Base-by-base conservation (phyloP, 2,329 filamentous ascomycete genomes). In the Sarocladium oryzae region DNA sequence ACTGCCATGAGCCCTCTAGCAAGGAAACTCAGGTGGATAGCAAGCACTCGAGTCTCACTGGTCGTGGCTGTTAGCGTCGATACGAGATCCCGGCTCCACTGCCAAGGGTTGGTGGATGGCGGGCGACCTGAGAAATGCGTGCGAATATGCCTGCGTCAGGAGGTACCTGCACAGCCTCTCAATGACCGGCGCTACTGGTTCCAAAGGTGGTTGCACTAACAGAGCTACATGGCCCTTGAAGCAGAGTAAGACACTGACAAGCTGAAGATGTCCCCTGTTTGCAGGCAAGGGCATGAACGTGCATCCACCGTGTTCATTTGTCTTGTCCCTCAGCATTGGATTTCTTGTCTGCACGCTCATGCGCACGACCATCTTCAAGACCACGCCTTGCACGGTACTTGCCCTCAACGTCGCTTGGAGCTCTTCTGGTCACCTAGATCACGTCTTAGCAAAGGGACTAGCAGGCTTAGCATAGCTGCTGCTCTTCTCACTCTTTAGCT, bases 91-190 rank as follows among this genome's bases (percentile, higher is more conserved):
- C 7, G 13, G 46, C 33, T 28, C 46, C 46, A 37, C 46, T 24
- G 13, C 16, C 46, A 49, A 32, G 46, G 46, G 30, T 48, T 48
- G 21, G 33, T 15, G 24, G 20, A 11, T 20, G 18, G 21, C 9
- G 11, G 33, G 43, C 6, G 20, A 48, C 43, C 16, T 48, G 7
- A 11, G 23, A 21, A 4, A 16, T 40, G 43, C 33, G 28, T 35
- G 26, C 3, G 36, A 15, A n/a, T 55, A 15, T 53, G n/a, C 20
- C 13, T 24, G 21, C 7, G 4, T 11, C 20, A 41, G 35, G n/a
- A 51, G 36, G 49, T 51, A 40, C 32, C 49, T 40, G 49, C 49
- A 51, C 49, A 51, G 49, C 49, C 49, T 32, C 46, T 7, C 18
- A 10, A 15, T 13, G 18, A 5, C 5, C 6, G n/a, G 23, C 46